Percentiles rank a stretch among this genome's conserved stretches.
phyloP scores from a whole-genome alignment of 257 asterid species.

The Asclepias syriaca region DNA sequence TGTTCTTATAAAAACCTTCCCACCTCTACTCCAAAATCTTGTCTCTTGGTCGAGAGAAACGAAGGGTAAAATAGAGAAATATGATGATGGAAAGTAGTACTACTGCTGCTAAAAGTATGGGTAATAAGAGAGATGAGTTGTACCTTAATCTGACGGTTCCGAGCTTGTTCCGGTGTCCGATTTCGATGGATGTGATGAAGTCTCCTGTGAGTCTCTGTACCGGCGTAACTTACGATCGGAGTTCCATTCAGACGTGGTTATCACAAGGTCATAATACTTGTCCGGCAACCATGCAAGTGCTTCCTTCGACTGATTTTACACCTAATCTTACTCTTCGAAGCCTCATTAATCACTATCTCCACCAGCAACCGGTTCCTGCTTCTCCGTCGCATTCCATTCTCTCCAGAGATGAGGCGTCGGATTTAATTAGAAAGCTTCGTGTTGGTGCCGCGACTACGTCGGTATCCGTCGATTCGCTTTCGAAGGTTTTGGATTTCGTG shows the following conservation, averaged over 20 bases:
- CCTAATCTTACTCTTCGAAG: constrained; percentile 93
- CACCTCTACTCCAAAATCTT: constrained; percentile 13
- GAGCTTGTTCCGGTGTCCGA: constrained; percentile 77
- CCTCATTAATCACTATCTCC: constrained; percentile 69
- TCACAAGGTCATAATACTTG: constrained; percentile 86
- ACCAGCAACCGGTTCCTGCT: constrained; percentile 32
- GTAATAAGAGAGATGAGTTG: constrained; percentile 34
- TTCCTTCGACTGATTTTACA: constrained; percentile 57
- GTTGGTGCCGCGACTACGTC: not conserved
- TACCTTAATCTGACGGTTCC: constrained; percentile 58
- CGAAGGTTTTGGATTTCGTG: constrained; percentile 38
- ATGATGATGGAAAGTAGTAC: constrained; percentile 17
- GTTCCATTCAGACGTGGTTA: constrained; percentile 81
- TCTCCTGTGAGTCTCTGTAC: constrained; percentile 92
- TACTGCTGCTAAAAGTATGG: not conserved
- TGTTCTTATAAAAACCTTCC: constrained; percentile 19
- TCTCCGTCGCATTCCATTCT: constrained; percentile 1
- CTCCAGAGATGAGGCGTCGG: constrained; percentile 38
- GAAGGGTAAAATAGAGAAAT: not conserved
- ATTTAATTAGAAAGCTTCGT: constrained; percentile 20
- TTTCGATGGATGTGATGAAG: constrained; percentile 91
- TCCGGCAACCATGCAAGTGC: constrained; percentile 87
- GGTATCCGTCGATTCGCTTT: constrained; percentile 22
- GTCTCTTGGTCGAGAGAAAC: not conserved
- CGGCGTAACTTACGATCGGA: constrained; percentile 94